Conservation (phyloP, 345 rosid genomes). For the Clausena lansium region DNA sequence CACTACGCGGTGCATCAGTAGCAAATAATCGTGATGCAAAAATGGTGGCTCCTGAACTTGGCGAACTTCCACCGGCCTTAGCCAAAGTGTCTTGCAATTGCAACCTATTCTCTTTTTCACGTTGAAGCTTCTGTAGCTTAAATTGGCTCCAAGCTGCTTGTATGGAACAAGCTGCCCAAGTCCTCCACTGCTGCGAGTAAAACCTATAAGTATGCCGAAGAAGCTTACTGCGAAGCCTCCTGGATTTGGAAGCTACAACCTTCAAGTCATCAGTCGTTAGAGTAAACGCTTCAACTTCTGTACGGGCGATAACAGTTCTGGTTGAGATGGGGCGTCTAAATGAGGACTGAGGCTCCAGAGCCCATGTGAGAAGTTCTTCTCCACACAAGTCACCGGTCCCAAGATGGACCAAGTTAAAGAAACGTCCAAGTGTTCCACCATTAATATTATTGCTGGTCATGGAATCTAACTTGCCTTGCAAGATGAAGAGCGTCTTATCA, state of each 20-base stretch:
- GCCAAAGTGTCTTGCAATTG: conserved; percentile 68
- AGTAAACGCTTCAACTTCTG: conserved; percentile 89
- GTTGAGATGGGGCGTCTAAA: conserved; percentile 81
- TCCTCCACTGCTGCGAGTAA: conserved; percentile 87
- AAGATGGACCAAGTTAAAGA: conserved; percentile 68
- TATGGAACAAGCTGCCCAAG: conserved; percentile 89
- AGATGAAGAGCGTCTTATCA: conserved; percentile 86
- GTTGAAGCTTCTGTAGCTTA: conserved; percentile 59
- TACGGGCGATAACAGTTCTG: conserved; percentile 61
- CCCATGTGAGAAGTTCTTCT: conserved; percentile 93
- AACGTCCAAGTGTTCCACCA: conserved; percentile 72
- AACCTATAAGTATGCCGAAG: conserved; percentile 77
- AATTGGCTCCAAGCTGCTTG: conserved; percentile 90
- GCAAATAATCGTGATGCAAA: conserved; percentile 75
- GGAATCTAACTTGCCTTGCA: conserved; percentile 80
- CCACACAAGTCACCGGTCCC: conserved; percentile 89
- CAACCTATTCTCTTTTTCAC: conserved; percentile 55
- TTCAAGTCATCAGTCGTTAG: conserved; percentile 79
- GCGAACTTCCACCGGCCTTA: conserved; percentile 57
- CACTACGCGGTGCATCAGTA: conserved; percentile 58
- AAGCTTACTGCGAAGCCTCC: conserved; percentile 84
- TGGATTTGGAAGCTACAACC: conserved; percentile 76
- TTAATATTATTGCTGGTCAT: conserved; percentile 42
- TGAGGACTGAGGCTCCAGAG: conserved; percentile 78
- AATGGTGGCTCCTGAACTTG: conserved; percentile 78